A percentile compares a stretch with the other conserved stretches of the same genome.
Evolutionary conservation across 495 filamentous ascomycete genomes (phyloP).

Genomic region (Tuber microsphaerosporum): DNA sequence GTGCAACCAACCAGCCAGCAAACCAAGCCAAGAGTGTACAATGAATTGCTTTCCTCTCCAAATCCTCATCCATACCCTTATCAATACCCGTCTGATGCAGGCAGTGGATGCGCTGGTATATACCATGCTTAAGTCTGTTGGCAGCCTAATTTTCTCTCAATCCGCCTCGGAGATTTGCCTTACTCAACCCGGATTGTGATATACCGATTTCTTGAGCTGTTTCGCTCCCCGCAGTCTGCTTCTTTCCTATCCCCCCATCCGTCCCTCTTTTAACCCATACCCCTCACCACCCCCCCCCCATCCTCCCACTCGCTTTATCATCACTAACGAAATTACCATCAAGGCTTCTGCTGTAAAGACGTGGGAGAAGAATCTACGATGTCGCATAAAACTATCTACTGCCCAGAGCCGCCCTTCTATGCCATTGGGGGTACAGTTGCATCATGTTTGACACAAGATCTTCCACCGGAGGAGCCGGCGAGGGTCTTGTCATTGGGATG

Average conservation of each 20-base stretch:
- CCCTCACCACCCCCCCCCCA: not conserved
- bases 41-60: not conserved
- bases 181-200: not conserved
- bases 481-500: constrained; percentile 51
- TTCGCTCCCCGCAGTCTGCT: not conserved
- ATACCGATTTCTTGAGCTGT: not conserved
- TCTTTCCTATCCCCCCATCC: not conserved
- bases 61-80: not conserved
- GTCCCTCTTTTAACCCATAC: not conserved
- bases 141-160: not conserved
- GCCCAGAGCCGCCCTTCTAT: constrained; percentile 44
- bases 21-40: not conserved
- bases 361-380: constrained; percentile 6
- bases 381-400: constrained; percentile 23
- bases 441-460: constrained; percentile 46
- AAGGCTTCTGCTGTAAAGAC: not conserved
- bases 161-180: not conserved
- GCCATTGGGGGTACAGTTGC: constrained; percentile 51
- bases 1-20: not conserved
- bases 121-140: not conserved
- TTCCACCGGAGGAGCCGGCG: constrained; percentile 48
- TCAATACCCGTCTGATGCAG: not conserved
- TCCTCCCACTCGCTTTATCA: not conserved
- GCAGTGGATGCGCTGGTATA: not conserved
- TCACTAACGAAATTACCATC: not conserved